Conservation (phyloP, 1,139 yeast species). For the Saccharomyces hybrid region DNA sequence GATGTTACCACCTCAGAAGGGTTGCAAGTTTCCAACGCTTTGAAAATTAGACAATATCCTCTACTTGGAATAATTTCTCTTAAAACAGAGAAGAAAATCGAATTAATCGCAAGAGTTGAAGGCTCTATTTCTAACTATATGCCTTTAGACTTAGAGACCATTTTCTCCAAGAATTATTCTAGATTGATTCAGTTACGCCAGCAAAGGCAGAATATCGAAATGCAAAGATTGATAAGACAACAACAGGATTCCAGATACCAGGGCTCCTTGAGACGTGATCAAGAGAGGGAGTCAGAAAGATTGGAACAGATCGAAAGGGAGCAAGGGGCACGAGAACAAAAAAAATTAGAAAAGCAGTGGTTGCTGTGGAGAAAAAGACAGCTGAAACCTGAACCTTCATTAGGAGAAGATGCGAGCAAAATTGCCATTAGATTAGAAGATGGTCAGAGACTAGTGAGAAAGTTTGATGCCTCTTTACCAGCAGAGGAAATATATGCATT, state of each 20-base stretch:
- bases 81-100: slow-evolving; percentile 49
- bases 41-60: slow-evolving; percentile 71
- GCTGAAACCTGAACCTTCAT: slow-evolving; percentile 34
- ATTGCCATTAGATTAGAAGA: slow-evolving; percentile 52
- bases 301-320: slow-evolving; percentile 26
- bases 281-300: slow-evolving; percentile 34
- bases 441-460: slow-evolving; percentile 44
- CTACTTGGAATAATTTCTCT: slow-evolving; percentile 62
- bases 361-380: slow-evolving; percentile 40
- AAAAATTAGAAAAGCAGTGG: slow-evolving; percentile 35
- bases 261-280: slow-evolving; percentile 46
- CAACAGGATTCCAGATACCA: slow-evolving; percentile 79
- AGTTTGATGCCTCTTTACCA: slow-evolving; percentile 39
- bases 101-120: slow-evolving; percentile 61
- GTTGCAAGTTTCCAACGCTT: slow-evolving; percentile 70
- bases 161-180: slow-evolving; percentile 51
- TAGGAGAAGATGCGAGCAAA: slow-evolving; percentile 35
- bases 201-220: slow-evolving; percentile 54
- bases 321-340: slow-evolving; percentile 21
- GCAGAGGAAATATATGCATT: slow-evolving; percentile 54
- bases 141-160: slow-evolving; percentile 34
- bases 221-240: slow-evolving; percentile 52
- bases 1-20: slow-evolving; percentile 69
- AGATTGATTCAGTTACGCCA: slow-evolving; percentile 50
- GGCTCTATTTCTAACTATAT: slow-evolving; percentile 38